These are phyloP conservation scores for Coelastrella sp. DNA, from an alignment of 139 green algal genomes.

Conservation along the genomic window DNA sequence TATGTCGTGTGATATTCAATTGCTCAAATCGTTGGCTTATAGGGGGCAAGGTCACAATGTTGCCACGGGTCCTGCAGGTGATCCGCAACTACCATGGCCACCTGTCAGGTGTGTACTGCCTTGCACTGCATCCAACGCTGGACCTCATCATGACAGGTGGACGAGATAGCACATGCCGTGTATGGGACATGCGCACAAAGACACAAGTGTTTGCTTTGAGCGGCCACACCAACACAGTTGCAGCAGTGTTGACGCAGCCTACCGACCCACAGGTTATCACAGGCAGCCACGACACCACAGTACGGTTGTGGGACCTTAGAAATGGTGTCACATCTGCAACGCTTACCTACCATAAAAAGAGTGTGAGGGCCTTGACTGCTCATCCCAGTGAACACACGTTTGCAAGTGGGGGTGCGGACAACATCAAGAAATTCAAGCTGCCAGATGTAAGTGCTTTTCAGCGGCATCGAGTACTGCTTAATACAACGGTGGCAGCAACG, in stretches of 20 bases:
- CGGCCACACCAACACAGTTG: conserved; percentile 96
- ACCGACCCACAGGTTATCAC: conserved; percentile 86
- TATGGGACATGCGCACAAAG: conserved; percentile 99
- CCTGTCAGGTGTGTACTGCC: conserved; percentile 95
- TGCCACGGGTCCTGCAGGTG: conserved; percentile 69
- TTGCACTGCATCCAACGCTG: conserved; percentile 96
- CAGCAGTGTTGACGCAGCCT: conserved; percentile 85
- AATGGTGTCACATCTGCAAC: conserved; percentile 76
- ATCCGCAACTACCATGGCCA: conserved; percentile 99
- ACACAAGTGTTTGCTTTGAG: conserved; percentile 88
- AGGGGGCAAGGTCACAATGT: not conserved
- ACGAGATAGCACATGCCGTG: conserved; percentile 89
- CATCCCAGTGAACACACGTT: conserved; percentile 93
- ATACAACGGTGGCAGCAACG: no score
- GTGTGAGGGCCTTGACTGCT: conserved; percentile 78
- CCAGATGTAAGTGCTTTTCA: conserved; percentile 23
- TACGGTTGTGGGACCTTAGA: conserved; percentile 91
- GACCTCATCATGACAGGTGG: conserved; percentile 96
- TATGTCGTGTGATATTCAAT: no score
- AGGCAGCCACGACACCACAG: conserved; percentile 87
- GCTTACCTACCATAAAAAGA: conserved; percentile 99
- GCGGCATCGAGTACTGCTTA: no score
- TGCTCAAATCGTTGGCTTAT: no score
- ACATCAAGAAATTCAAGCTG: conserved; percentile 98
- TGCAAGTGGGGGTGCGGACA: conserved; percentile 89